Conservation (phyloP, 345 rosid species). For the Raphanus sativus region DNA sequence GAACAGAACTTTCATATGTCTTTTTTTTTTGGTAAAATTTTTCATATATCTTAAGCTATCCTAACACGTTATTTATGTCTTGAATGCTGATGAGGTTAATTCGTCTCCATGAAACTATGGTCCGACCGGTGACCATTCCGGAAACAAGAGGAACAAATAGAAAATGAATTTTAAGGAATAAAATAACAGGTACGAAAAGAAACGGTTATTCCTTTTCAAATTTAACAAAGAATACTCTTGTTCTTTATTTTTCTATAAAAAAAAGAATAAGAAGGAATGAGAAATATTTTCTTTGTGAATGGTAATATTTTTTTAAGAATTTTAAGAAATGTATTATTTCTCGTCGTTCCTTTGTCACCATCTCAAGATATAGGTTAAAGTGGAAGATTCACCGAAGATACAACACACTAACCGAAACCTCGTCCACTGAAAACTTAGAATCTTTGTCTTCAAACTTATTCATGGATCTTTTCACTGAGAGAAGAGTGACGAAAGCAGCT, state of each 20-base stretch:
- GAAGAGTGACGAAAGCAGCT: constrained; percentile 44
- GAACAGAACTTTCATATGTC: not conserved
- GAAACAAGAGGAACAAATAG: too few species aligned
- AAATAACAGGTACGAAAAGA: too few species aligned
- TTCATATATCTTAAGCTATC: not conserved
- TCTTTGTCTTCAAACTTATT: not conserved
- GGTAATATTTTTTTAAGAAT: too few species aligned
- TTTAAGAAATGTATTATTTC: too few species aligned
- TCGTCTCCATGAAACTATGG: not conserved
- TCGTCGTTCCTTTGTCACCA: too few species aligned
- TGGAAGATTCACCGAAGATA: constrained; percentile 25
- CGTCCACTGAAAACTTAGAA: constrained; percentile 1
- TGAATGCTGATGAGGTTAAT: not conserved
- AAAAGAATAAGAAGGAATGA: too few species aligned
- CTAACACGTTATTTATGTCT: not conserved
- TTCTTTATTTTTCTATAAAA: too few species aligned
- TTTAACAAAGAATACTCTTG: too few species aligned
- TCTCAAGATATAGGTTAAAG: not conserved
- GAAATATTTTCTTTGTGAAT: too few species aligned
- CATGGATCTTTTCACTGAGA: not conserved
- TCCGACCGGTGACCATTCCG: too few species aligned
- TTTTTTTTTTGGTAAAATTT: not conserved
- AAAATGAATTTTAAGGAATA: too few species aligned
- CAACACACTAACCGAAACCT: constrained; percentile 25
- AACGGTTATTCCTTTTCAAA: too few species aligned